Evolutionary conservation across 352 stramenopile genomes (phyloP).

Genomic region (Phytophthora idaei): DNA sequence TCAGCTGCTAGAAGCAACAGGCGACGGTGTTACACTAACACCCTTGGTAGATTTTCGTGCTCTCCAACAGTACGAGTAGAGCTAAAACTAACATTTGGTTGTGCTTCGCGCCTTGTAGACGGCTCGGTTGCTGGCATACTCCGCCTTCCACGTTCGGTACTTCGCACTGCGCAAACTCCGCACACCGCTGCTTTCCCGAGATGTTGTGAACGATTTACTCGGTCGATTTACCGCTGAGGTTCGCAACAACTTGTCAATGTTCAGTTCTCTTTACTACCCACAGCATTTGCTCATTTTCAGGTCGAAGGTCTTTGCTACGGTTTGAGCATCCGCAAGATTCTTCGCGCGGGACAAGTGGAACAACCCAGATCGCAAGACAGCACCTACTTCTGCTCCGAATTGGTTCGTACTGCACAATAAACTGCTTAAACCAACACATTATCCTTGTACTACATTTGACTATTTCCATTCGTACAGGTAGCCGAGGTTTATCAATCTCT

Average conservation of each 20-base stretch:
- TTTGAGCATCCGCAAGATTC: slow-evolving; percentile 55
- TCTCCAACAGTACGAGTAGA: neutral
- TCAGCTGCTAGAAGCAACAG: slow-evolving; percentile 65
- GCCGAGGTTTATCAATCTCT: slow-evolving; percentile 64
- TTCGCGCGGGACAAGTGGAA: slow-evolving; percentile 33
- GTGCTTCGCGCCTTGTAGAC: slow-evolving; percentile 5
- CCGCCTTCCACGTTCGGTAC: slow-evolving; percentile 50
- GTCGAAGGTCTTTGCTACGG: slow-evolving; percentile 58
- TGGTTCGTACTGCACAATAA: slow-evolving; percentile 35
- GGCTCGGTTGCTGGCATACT: slow-evolving; percentile 33
- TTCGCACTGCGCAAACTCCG: slow-evolving; percentile 53
- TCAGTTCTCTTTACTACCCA: neutral
- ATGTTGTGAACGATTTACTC: slow-evolving; percentile 55
- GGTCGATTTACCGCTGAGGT: slow-evolving; percentile 48
- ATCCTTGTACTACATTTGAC: too few relatives aligned
- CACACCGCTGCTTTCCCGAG: slow-evolving; percentile 53
- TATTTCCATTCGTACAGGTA: slow-evolving; percentile 30
- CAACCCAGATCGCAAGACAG: slow-evolving; percentile 7
- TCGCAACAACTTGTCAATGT: neutral
- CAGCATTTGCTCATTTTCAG: slow-evolving; percentile 11
- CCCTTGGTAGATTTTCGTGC: slow-evolving; percentile 41
- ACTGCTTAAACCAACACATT: too few relatives aligned
- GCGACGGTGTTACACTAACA: slow-evolving; percentile 61
- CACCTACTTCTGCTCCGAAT: slow-evolving; percentile 74
- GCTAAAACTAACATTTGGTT: too few relatives aligned